Conservation (phyloP, 1,284 basidiomycete genomes). For the Fomitiporia mediterranea region DNA sequence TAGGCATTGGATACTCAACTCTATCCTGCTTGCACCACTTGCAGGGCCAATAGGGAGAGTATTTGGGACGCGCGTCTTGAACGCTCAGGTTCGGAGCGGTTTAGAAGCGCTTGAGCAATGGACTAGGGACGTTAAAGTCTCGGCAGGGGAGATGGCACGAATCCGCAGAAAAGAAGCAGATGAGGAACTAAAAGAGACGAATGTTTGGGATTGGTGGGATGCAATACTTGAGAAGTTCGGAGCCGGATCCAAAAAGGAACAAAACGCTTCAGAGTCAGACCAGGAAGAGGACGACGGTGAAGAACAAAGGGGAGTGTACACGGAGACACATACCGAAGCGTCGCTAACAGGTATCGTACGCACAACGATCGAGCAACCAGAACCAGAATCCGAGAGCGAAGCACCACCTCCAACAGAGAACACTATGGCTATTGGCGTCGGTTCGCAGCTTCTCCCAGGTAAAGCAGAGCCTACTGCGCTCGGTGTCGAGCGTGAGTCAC, state of each 20-base stretch:
- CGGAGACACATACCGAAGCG: constrained; percentile 27
- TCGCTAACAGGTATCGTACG: constrained; percentile 37
- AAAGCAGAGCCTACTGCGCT: constrained; percentile 37
- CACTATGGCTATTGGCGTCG: constrained; percentile 39
- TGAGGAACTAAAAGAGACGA: constrained; percentile 19
- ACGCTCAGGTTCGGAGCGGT: constrained; percentile 30
- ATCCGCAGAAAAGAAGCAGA: constrained; percentile 19
- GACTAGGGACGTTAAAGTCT: constrained; percentile 28
- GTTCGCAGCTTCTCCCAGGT: constrained; percentile 42
- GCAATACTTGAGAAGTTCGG: constrained; percentile 28
- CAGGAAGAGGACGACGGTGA: constrained; percentile 18
- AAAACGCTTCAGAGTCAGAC: constrained; percentile 12
- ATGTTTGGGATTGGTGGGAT: constrained; percentile 31
- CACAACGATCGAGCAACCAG: constrained; percentile 29
- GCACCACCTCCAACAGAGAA: constrained; percentile 27
- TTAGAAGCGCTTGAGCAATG: constrained; percentile 32
- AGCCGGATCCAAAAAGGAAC: constrained; percentile 9
- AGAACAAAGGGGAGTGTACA: constrained; percentile 18
- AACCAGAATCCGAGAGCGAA: constrained; percentile 9
- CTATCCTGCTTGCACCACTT: constrained; percentile 42
- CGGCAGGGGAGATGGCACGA: constrained; percentile 22
- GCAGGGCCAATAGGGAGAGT: constrained; percentile 34
- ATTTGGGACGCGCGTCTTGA: constrained; percentile 28
- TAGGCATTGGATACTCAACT: constrained; percentile 47
- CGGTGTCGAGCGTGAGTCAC: constrained; percentile 23